Base-by-base conservation (phyloP, 1,139 yeast species). In the Suhomyces maxii region DNA sequence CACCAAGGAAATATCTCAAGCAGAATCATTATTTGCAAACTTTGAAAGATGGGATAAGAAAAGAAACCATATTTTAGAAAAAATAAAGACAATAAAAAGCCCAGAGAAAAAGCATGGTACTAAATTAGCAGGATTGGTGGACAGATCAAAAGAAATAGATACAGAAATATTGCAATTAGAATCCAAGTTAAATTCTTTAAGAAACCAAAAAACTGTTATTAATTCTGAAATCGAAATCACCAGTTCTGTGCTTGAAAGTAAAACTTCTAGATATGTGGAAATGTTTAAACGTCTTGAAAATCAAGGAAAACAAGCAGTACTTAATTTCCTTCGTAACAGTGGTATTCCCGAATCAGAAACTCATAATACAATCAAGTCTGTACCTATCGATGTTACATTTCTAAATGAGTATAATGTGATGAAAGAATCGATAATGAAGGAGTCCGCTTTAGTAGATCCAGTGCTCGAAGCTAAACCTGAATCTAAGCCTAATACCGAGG, bases 191-290 rank as follows among this genome's bases (percentile, higher is more conserved):
- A 40, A 42, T 6, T 58, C 59, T 7, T 54, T 82, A 23, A 70
- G 65, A 42, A 57, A 60, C 2, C 79, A 77, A 53, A 73, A 72
- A 46, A 54, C 51, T 5, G 53, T 71, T 0, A 48, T 83, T 1
- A 59, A 58, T 13, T 50, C 57, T 6, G 87, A 82, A 58, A 69
- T 82, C 11, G 65, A 67, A 12, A 72, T 71, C 36, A 76, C 86
- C 0, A 75, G 78, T 53, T 78, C 83, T n/a, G 73, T 79, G 4
- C 65, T 80, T 37, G 84, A 80, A 48, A 79, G 83, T 52, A 67
- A 70, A 46, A 64, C 81, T 0, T 71, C 81, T 0, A 64, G 69
- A 37, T 76, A 70, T 50, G 70, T 77, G 6, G 73, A 71, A 36
- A 60, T 71, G 10, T 69, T 78, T 39, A 64, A 67, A 30, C 63